A percentile compares a stretch with the other conserved stretches of the same genome.
phyloP scores from a whole-genome alignment of 2,329 filamentous ascomycete species.

The Cytospora mali region DNA sequence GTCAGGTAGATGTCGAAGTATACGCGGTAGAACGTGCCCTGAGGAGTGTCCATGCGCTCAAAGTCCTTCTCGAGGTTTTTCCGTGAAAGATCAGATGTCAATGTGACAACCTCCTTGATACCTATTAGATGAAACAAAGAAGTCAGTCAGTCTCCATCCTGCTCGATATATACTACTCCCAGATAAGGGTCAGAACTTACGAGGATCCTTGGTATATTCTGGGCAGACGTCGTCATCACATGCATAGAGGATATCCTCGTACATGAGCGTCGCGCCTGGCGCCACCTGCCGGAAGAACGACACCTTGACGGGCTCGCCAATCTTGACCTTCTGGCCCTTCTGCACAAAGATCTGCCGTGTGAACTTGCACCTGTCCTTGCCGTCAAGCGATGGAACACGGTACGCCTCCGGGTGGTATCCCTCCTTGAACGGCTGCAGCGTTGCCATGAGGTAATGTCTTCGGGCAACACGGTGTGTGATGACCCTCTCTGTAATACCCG shows the following conservation, averaged over 20 bases:
- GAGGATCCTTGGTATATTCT: conserved; percentile 98
- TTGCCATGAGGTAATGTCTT: conserved; percentile 98
- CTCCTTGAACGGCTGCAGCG: conserved; percentile 97
- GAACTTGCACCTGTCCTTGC: conserved; percentile 98
- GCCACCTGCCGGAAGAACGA: conserved; percentile 98
- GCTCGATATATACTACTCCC: no score
- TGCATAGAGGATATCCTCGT: conserved; percentile 96
- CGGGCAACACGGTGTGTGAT: conserved; percentile 96
- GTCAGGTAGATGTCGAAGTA: conserved; percentile 86
- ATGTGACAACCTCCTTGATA: conserved; percentile 98
- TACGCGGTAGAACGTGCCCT: conserved; percentile 91
- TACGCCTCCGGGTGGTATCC: conserved; percentile 98
- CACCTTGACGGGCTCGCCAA: conserved; percentile 97
- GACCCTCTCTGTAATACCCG: conserved; percentile 95
- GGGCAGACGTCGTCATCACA: conserved; percentile 98
- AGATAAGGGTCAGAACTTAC: conserved; percentile 61
- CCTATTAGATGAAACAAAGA: conserved; percentile 59
- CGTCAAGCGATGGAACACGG: conserved; percentile 92
- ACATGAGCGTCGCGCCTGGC: conserved; percentile 96
- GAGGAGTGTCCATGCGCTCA: conserved; percentile 97
- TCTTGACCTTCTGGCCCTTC: conserved; percentile 98
- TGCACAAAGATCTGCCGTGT: conserved; percentile 98
- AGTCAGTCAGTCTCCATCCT: conserved; percentile 27
- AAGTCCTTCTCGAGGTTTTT: conserved; percentile 99
- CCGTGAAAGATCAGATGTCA: conserved; percentile 93